phyloP scores from a whole-genome alignment of 2,329 filamentous ascomycete genomes.

The Curvularia verruculosa region DNA sequence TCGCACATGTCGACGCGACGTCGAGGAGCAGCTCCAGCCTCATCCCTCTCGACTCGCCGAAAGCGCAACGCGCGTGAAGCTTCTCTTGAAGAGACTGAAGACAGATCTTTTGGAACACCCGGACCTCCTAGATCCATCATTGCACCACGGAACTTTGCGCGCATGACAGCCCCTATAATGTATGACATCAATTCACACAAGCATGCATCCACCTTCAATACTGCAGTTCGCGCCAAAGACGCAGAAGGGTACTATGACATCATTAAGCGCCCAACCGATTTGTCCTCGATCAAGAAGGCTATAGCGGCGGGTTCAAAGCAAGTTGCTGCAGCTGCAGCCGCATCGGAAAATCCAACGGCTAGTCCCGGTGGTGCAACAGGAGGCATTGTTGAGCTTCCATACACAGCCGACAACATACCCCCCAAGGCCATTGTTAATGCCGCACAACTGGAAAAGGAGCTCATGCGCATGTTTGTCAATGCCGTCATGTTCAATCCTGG shows the following conservation, averaged over 20 bases:
- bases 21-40: constrained; percentile 27
- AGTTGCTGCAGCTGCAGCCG: constrained; percentile 56
- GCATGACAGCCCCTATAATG: constrained; percentile 56
- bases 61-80: constrained; percentile 49
- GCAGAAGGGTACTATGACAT: constrained; percentile 60
- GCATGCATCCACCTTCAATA: constrained; percentile 58
- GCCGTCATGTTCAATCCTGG: constrained; percentile 98
- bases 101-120: constrained; percentile 32
- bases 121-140: constrained; percentile 45
- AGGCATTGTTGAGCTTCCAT: constrained; percentile 58
- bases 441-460: constrained; percentile 86
- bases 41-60: constrained; percentile 48
- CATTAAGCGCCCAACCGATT: constrained; percentile 58
- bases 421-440: constrained; percentile 93
- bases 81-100: constrained; percentile 42
- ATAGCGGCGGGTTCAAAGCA: constrained; percentile 62
- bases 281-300: constrained; percentile 58
- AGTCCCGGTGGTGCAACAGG: constrained; percentile 63
- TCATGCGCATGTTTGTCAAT: constrained; percentile 97
- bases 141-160: constrained; percentile 57
- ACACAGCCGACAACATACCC: constrained; percentile 78
- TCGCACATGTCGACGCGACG: constrained; percentile 42
- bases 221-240: constrained; percentile 57
- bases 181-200: constrained; percentile 60
- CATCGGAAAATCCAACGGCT: constrained; percentile 62